Conservation (phyloP, 2,329 filamentous ascomycete species). For the Alternaria sp. region DNA sequence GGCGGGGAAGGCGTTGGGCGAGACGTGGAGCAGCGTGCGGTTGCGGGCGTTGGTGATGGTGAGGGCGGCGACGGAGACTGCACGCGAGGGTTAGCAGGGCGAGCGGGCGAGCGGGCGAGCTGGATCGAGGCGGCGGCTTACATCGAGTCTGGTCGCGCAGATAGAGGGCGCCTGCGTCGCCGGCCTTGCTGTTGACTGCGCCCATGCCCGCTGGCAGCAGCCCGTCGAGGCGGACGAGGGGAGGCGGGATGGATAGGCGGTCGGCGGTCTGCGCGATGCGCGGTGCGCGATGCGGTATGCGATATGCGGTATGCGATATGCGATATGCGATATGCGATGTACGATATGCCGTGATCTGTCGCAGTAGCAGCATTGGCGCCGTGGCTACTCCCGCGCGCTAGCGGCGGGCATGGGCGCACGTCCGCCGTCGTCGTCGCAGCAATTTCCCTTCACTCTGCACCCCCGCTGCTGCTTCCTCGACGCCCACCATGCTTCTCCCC, state of each 20-base stretch:
- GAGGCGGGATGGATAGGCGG: not conserved
- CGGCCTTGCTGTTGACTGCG: constrained; percentile 85
- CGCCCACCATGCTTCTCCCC: constrained; percentile 26
- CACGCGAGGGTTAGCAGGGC: constrained; percentile 24
- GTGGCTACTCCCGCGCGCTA: not conserved
- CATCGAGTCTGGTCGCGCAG: constrained; percentile 91
- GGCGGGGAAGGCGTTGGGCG: constrained; percentile 87
- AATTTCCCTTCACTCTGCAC: not conserved
- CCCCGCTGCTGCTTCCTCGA: not conserved
- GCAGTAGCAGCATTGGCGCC: not conserved
- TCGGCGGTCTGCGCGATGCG: not conserved
- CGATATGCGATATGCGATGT: not conserved
- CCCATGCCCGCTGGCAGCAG: constrained; percentile 69
- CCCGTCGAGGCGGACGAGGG: not conserved
- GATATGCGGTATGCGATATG: not conserved
- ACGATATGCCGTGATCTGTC: not conserved
- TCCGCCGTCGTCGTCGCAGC: not conserved
- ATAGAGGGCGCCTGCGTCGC: constrained; percentile 77
- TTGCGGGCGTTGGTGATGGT: constrained; percentile 80
- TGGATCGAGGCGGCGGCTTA: constrained; percentile 56
- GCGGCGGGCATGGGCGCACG: not conserved
- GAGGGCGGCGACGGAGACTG: constrained; percentile 88
- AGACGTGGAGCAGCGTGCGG: constrained; percentile 76
- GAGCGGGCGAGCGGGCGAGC: not conserved
- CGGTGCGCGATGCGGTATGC: not conserved